Evolutionary conservation across 495 filamentous ascomycete species (phyloP), one percentile per base, ranked within the genome.

Genomic region (Podospora comata): DNA sequence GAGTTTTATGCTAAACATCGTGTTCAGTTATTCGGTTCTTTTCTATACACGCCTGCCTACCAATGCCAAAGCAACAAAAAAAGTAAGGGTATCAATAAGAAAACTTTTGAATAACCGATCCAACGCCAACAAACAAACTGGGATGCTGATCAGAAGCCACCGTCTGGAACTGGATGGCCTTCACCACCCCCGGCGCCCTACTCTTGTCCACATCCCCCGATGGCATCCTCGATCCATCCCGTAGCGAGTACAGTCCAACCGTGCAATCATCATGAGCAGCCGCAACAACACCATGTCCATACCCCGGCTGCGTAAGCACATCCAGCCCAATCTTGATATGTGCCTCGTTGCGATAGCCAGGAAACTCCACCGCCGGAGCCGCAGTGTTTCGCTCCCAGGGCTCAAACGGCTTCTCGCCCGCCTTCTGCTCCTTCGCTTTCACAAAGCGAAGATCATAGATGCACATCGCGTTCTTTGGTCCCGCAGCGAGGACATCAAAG

Each of bases 191-290:
- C 34, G 28, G 28, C n/a, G 68, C 65, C 44, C 20, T 28, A n/a
- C 74, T 67, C 39, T 23, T 53, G 23, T 67, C 67, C 28, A 65
- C 61, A 18, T 48, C 67, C 5, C 20, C 63, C 2, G 20, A 11
- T 16, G 27, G 67, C 44, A 83, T 67, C 13, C 74, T 69, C 4
- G 61, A 48, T 26, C 82, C 82, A 28, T 72, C 76, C 7, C 65
- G 66, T 27, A 80, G 72, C 15, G 81, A 81, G 68, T 79, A 83
- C 28, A 84, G 63, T n/a, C 62, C 77, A 0, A 85, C 75, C 5
- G 64, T 75, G 16, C 72, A 75, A 53, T 80, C 78, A 62, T 80
- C 79, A 39, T 84, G 80, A 1, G 81, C 79, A 0, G 81, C 78
- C 3, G 80, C 81, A 9, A 80, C 78, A 13, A 80, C 9, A 13